These are phyloP conservation scores for Pluteus cervinus DNA, from an alignment of 768 basidiomycete species.

Conservation along the genomic window DNA sequence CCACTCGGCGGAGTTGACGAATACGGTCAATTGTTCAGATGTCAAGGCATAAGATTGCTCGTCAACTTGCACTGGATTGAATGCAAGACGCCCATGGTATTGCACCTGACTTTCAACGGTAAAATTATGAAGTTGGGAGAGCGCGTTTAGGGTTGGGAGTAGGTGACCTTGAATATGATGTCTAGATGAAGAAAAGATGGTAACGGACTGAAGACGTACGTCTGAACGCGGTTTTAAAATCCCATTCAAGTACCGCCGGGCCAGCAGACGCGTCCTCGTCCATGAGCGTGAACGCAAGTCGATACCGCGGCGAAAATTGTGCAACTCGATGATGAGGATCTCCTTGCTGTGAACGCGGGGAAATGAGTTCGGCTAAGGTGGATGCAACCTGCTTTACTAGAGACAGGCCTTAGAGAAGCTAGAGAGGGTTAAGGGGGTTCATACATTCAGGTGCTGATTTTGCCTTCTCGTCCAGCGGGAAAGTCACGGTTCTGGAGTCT, in stretches of 20 bases:
- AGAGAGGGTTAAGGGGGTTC: too few species aligned
- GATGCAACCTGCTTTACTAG: too few species aligned
- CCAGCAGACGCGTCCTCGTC: conserved; percentile 83
- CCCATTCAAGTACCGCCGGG: conserved; percentile 60
- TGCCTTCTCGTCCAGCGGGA: too few species aligned
- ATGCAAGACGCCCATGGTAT: conserved; percentile 84
- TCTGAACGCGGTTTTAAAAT: conserved; percentile 55
- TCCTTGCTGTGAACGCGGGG: background rate
- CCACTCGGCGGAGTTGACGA: conserved; percentile 97
- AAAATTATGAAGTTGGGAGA: conserved; percentile 77
- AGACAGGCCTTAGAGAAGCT: too few species aligned
- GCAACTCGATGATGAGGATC: conserved; percentile 31
- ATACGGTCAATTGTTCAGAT: conserved; percentile 83
- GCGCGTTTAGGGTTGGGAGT: conserved; percentile 51
- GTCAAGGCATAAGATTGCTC: conserved; percentile 50
- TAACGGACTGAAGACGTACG: conserved; percentile 37
- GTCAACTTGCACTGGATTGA: conserved; percentile 48
- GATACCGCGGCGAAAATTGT: conserved; percentile 78
- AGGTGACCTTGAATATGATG: conserved; percentile 53
- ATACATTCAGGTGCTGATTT: too few species aligned
- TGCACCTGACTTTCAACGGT: conserved; percentile 94
- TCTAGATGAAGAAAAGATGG: background rate
- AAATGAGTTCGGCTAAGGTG: too few species aligned
- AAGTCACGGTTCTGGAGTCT: too few species aligned
- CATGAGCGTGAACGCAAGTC: conserved; percentile 86